Evolutionary conservation across 2,329 filamentous ascomycete species (phyloP).

Genomic region (Penicillium sp.): DNA sequence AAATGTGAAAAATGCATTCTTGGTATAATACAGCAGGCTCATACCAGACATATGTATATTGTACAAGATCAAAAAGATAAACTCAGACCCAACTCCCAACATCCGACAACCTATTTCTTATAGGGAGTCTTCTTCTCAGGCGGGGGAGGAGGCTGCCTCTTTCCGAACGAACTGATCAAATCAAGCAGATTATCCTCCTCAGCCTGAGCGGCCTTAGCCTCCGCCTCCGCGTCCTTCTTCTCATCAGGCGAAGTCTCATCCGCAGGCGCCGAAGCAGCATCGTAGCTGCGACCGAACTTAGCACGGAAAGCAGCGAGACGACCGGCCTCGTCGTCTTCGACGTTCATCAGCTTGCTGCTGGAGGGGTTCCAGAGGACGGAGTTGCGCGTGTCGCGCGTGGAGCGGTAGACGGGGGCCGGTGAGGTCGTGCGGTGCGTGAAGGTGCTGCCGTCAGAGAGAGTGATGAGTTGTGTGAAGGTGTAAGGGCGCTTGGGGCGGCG

Average conservation of each 20-base stretch:
- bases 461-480: conserved; percentile 95
- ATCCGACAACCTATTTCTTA: not conserved
- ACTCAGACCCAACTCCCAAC: conserved; percentile 22
- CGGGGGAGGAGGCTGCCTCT: conserved; percentile 35
- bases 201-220: conserved; percentile 46
- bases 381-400: conserved; percentile 84
- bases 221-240: conserved; percentile 35
- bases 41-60: conserved; percentile 22
- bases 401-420: conserved; percentile 58
- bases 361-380: conserved; percentile 87
- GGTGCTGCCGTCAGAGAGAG: conserved; percentile 85
- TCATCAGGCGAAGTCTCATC: conserved; percentile 16
- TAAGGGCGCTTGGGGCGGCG: conserved; percentile 88
- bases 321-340: conserved; percentile 95
- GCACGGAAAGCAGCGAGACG: conserved; percentile 81
- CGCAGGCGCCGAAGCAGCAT: conserved; percentile 52
- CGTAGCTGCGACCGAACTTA: conserved; percentile 82
- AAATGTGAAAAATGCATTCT: conserved; percentile 8
- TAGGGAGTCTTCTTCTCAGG: conserved; percentile 10
- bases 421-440: conserved; percentile 58
- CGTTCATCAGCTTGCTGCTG: conserved; percentile 75
- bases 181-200: conserved; percentile 59
- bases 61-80: conserved; percentile 19
- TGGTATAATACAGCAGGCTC: conserved; percentile 14
- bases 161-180: conserved; percentile 55